These are phyloP conservation scores for Selenicereus undatus DNA, from an alignment of 148 eudicot genomes.

Conservation along the genomic window DNA sequence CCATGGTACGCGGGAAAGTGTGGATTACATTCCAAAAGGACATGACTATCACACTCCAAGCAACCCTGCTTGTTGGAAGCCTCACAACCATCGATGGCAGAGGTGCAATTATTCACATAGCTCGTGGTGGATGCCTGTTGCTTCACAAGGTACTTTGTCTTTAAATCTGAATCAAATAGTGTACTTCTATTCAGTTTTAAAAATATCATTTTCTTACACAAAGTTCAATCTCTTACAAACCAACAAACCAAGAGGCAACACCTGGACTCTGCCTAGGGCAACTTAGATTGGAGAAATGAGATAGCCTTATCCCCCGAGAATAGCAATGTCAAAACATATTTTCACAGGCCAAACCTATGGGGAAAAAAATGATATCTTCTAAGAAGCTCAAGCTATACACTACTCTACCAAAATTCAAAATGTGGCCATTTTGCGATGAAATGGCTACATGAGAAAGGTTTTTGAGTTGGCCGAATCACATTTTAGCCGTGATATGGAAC, in stretches of 20 bases:
- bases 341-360: too few relatives aligned
- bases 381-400: too few relatives aligned
- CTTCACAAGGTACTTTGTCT: conserved; percentile 41
- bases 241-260: too few relatives aligned
- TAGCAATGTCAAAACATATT: too few relatives aligned
- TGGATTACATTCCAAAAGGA: conserved; percentile 68
- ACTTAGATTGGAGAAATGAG: background rate
- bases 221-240: background rate
- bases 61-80: conserved; percentile 57
- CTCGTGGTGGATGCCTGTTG: conserved; percentile 49
- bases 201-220: background rate
- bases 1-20: conserved; percentile 43
- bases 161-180: background rate
- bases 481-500: too few relatives aligned
- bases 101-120: conserved; percentile 50
- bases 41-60: conserved; percentile 55
- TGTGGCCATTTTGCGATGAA: too few relatives aligned
- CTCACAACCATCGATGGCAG: conserved; percentile 63
- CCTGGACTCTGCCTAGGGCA: background rate
- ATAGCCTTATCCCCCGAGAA: background rate
- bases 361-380: too few relatives aligned
- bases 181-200: background rate
- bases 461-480: too few relatives aligned
- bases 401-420: too few relatives aligned
- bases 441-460: too few relatives aligned